phyloP scores from a whole-genome alignment of 2,329 filamentous ascomycete species.

The Aspergillus sclerotialis region DNA sequence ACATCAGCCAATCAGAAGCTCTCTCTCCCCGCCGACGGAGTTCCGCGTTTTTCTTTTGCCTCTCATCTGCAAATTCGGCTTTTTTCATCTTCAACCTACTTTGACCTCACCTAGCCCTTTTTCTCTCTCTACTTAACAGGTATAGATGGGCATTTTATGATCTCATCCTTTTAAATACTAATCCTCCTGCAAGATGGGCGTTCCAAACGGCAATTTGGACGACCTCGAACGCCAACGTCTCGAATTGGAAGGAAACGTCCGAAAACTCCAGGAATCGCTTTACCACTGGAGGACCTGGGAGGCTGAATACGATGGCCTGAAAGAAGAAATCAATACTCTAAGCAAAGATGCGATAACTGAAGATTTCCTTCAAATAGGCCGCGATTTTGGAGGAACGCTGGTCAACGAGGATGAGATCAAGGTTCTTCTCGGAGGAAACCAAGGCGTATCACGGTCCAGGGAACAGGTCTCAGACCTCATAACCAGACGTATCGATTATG shows the following conservation, averaged over 20 bases:
- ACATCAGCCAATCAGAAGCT: slow-evolving; percentile 15
- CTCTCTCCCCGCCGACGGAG: slow-evolving; percentile 8
- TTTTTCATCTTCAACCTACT: background rate
- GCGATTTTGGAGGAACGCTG: slow-evolving; percentile 39
- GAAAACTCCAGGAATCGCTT: slow-evolving; percentile 66
- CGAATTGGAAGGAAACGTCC: slow-evolving; percentile 68
- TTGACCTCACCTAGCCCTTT: background rate
- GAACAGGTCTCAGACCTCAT: slow-evolving; percentile 63
- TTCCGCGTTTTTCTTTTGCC: slow-evolving; percentile 5
- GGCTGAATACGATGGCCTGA: slow-evolving; percentile 82
- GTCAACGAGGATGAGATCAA: slow-evolving; percentile 48
- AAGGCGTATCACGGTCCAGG: slow-evolving; percentile 42
- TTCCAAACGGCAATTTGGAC: slow-evolving; percentile 48
- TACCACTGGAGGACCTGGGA: slow-evolving; percentile 88
- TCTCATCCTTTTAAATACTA: slow-evolving; percentile 1
- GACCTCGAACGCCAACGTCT: slow-evolving; percentile 69
- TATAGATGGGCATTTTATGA: too few relatives aligned
- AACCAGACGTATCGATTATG: slow-evolving; percentile 77
- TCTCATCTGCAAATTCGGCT: background rate
- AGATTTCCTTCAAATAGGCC: slow-evolving; percentile 45
- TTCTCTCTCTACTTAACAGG: background rate
- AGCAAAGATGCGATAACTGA: slow-evolving; percentile 43
- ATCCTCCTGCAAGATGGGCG: slow-evolving; percentile 18
- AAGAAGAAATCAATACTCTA: slow-evolving; percentile 65
- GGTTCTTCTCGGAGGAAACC: slow-evolving; percentile 43